Evolutionary conservation across 805 yeast genomes (phyloP).

Genomic region (Torulaspora microellipsoides): DNA sequence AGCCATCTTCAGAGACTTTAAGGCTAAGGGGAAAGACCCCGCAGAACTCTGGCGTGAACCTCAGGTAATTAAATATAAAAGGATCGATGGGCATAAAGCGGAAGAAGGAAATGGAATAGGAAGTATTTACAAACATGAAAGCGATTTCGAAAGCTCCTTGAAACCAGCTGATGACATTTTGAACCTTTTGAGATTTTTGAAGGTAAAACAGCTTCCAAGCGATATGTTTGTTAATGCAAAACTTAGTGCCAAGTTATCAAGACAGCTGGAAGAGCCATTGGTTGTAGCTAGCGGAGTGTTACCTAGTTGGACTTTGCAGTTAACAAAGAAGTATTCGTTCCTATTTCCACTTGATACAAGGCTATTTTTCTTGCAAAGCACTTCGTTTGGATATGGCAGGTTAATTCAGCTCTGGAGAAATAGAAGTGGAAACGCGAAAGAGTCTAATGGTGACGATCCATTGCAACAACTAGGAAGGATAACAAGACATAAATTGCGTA

Average conservation of each 20-base stretch:
- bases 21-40: constrained; percentile 38
- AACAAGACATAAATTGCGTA: constrained; percentile 71
- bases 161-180: constrained; percentile 37
- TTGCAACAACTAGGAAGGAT: constrained; percentile 62
- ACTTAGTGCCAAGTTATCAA: constrained; percentile 74
- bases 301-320: constrained; percentile 77
- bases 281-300: constrained; percentile 80
- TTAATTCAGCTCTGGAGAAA: constrained; percentile 73
- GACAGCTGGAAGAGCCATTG: constrained; percentile 86
- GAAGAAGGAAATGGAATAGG: constrained; percentile 18
- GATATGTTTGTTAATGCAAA: constrained; percentile 68
- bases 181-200: constrained; percentile 45
- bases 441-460: constrained; percentile 26
- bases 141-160: constrained; percentile 3
- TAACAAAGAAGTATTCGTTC: constrained; percentile 75
- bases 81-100: constrained; percentile 22
- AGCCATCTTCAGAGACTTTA: constrained; percentile 53
- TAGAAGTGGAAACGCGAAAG: constrained; percentile 39
- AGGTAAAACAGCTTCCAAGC: constrained; percentile 36
- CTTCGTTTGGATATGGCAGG: constrained; percentile 88
- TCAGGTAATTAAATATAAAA: constrained; percentile 49
- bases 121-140: constrained; percentile 6
- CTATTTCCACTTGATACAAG: constrained; percentile 81
- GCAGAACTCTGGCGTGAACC: constrained; percentile 52
- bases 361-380: constrained; percentile 70